Evolutionary conservation across 768 basidiomycete species (phyloP).

Genomic region (Mycena metata): DNA sequence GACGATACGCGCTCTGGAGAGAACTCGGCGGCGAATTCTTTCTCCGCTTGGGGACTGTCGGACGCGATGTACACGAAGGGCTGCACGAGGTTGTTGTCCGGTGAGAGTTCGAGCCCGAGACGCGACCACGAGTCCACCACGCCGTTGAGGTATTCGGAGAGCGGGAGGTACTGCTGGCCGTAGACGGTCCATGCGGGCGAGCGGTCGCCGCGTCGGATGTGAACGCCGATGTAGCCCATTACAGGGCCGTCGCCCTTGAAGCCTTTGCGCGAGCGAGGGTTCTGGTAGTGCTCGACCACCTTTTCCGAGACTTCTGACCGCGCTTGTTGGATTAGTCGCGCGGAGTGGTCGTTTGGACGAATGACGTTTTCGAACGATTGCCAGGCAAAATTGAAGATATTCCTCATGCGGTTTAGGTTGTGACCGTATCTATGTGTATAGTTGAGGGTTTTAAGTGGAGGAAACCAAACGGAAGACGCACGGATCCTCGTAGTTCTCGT

Average conservation of each 20-base stretch:
- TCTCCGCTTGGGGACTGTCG: conserved; percentile 63
- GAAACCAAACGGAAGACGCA: conserved; percentile 42
- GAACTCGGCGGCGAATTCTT: conserved; percentile 59
- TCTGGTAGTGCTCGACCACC: conserved; percentile 27
- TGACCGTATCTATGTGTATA: conserved; percentile 62
- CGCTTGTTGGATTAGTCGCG: conserved; percentile 62
- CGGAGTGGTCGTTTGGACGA: conserved; percentile 62
- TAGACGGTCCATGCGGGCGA: conserved; percentile 60
- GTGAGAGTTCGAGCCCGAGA: conserved; percentile 40
- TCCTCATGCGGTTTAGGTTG: conserved; percentile 67
- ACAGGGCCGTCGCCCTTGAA: conserved; percentile 1
- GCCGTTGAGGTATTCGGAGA: conserved; percentile 61
- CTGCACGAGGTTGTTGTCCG: conserved; percentile 35
- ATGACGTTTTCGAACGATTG: conserved; percentile 67
- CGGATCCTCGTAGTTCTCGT: conserved; percentile 73
- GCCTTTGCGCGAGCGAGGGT: conserved; percentile 30
- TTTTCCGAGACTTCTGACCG: conserved; percentile 58
- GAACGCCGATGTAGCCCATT: conserved; percentile 64
- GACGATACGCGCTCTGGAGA: conserved; percentile 58
- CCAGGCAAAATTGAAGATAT: conserved; percentile 62
- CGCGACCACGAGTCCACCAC: conserved; percentile 58
- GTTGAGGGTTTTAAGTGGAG: background rate
- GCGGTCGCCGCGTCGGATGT: conserved; percentile 75
- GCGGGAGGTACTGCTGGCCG: conserved; percentile 61
- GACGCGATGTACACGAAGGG: conserved; percentile 71